Conservation (phyloP, 1,284 basidiomycete species). For the Hemileia vastatrix region DNA sequence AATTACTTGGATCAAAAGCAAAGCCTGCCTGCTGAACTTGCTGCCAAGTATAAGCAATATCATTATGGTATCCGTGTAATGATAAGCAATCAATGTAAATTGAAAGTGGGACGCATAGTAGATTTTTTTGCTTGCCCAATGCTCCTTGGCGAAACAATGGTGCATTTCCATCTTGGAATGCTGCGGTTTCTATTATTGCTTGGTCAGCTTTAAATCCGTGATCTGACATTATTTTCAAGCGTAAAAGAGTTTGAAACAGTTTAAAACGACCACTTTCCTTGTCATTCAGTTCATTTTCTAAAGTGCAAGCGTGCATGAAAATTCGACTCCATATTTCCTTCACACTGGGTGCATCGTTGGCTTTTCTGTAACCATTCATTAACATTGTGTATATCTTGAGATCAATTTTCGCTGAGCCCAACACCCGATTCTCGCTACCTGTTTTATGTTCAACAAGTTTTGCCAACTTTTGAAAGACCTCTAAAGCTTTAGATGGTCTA, state of each 20-base stretch:
- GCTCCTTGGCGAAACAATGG: not conserved
- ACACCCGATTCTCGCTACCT: slow-evolving; percentile 26
- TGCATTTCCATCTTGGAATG: slow-evolving; percentile 5
- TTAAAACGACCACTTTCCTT: too few relatives aligned
- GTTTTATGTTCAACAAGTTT: too few relatives aligned
- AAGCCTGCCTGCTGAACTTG: slow-evolving; percentile 60
- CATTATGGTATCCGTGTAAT: slow-evolving; percentile 54
- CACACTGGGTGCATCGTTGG: slow-evolving; percentile 54
- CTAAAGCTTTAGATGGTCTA: slow-evolving; percentile 54
- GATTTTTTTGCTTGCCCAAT: not conserved
- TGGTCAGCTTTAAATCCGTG: too few relatives aligned
- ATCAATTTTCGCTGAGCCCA: slow-evolving; percentile 52
- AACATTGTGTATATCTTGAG: slow-evolving; percentile 59
- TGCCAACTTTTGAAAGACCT: slow-evolving; percentile 53
- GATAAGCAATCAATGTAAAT: slow-evolving; percentile 73
- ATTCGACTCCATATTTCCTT: slow-evolving; percentile 63
- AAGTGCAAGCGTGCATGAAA: slow-evolving; percentile 51
- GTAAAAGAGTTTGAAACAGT: too few relatives aligned
- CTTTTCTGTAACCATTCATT: slow-evolving; percentile 64
- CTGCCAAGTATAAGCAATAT: slow-evolving; percentile 63
- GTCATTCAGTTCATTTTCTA: slow-evolving; percentile 46
- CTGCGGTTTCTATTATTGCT: too few relatives aligned
- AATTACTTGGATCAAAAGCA: slow-evolving; percentile 79
- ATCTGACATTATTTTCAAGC: too few relatives aligned
- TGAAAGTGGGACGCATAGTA: slow-evolving; percentile 69